Evolutionary conservation across 108 stramenopile genomes (phyloP), one percentile per base, ranked within the genome.

Genomic region (Pseudonitzschia delicatissima): DNA sequence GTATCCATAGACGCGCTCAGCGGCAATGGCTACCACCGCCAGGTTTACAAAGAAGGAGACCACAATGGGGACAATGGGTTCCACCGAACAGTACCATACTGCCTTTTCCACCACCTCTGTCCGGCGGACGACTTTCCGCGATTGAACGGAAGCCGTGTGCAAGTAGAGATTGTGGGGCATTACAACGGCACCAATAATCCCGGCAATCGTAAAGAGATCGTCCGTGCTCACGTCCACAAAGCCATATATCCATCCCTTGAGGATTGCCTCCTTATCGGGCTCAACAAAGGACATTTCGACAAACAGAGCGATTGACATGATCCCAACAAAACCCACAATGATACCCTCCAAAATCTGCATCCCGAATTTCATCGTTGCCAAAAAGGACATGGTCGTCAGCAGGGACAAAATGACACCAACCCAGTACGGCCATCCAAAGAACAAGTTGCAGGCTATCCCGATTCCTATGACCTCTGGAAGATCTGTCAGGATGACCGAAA

Each of bases 81-180:
- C 93, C 36, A 87, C 71, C 1, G 90, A 83, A 59, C 83, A 86
- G 50, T 73, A 92, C 60, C 71, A 73, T n/a, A 85, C 88, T 8
- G 93, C 93, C 52, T 78, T 45, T n/a, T 75, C 44, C 21, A 88
- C 62, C 18, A 69, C 73, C 20, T 68, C 72, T 5, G 67, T 61
- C 21, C 49, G 62, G 29, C 66, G 64, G 9, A 78, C 68, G 51
- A 89, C 74, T 18, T 76, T 49, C 8, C 88, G 64, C 3, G 69
- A 69, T 49, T 89, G 87, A 2, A 89, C 77, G 0, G 90, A 84
- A 23, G 87, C 93, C 8, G 87, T 87, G 71, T 94, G 93, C 3
- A 94, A 76, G 57, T 90, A 94, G 3, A 94, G 62, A 63, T 92
- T 94, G 72, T 94, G 93, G 0, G 93, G 93, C 93, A 94, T 94